Evolutionary conservation across 441 rosid genomes (phyloP), one percentile per base, ranked within the genome.

Genomic region (Omphalea diandra): DNA sequence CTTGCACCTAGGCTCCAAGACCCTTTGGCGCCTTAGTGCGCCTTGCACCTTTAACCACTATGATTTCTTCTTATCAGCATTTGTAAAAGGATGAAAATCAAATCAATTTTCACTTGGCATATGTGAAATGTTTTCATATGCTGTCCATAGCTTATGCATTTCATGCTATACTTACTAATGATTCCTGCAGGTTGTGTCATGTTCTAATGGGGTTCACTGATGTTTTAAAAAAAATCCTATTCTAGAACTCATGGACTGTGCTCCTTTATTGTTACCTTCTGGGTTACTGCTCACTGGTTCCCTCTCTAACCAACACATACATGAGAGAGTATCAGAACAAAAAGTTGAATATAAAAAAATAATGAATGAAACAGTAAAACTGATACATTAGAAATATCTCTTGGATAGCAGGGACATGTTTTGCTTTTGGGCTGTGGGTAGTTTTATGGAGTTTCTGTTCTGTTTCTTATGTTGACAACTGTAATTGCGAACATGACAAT

Each of bases 401-500:
- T 57, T 22, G 6, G 33, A 5, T 26, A 22, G 33, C 10, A 27
- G 33, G 38, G 22, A 63, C 40, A 70, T 50, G 24, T 44, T 58
- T 57, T 69, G 7, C 27, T 20, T 12, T 40, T 49, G 18, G 29
- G 36, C 22, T 56, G 5, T 36, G 22, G 33, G 18, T 40, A 15
- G 50, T 8, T 44, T 47, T 33, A 57, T 36, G 40, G 17, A 24
- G 47, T 29, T n/a, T 4, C 31, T 20, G 12, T 32, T 10, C 46
- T 67, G 44, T 24, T 54, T 36, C 11, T 69, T 67, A n/a, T 68
- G 33, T 35, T 50, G 29, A 11, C 68, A 31, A 54, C 47, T 59
- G 31, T 58, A 53, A 56, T 43, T 33, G 33, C 43, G 29, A 60
- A 24, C 70, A 60, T 36, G 38, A 41, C 71, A 22, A 75, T 77